Evolutionary conservation across 169 alveolate species (phyloP).

Genomic region (Plasmodium gallinaceum): DNA sequence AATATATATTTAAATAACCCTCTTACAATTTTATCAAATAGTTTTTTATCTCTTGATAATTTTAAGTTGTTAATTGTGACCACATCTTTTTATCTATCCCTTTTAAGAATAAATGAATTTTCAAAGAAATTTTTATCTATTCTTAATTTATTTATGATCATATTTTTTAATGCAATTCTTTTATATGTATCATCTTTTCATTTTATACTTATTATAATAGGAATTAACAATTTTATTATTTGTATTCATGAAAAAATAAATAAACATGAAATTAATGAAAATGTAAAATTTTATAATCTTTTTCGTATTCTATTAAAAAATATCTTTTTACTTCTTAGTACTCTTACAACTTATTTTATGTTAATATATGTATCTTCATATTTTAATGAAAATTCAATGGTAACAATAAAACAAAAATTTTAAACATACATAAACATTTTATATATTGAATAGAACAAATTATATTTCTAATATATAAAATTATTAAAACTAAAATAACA

Average conservation of each 20-base stretch:
- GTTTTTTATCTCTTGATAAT: conserved; percentile 51
- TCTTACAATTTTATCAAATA: conserved; percentile 29
- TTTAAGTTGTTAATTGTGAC: conserved; percentile 44
- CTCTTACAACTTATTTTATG: conserved; percentile 16
- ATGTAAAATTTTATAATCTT: conserved; percentile 1
- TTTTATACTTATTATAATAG: conserved; percentile 39
- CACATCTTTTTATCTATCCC: conserved; percentile 28
- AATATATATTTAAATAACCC: conserved; percentile 63
- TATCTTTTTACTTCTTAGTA: conserved; percentile 10
- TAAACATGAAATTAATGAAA: conserved; percentile 18
- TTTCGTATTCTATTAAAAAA: conserved; percentile 27
- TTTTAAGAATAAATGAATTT: conserved; percentile 9
- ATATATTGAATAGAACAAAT: background rate
- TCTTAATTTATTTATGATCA: conserved; percentile 8
- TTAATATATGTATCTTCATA: conserved; percentile 20
- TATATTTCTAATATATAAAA: background rate
- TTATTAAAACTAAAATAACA: background rate
- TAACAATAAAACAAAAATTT: background rate
- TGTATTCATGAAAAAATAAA: background rate
- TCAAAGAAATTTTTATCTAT: background rate
- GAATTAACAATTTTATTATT: conserved; percentile 45
- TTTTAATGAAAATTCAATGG: conserved; percentile 16
- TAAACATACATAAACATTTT: background rate
- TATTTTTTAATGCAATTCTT: conserved; percentile 26
- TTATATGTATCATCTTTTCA: conserved; percentile 63